Base-by-base conservation (phyloP, 2,329 filamentous ascomycete species). In the Pseudogymnoascus sp. region DNA sequence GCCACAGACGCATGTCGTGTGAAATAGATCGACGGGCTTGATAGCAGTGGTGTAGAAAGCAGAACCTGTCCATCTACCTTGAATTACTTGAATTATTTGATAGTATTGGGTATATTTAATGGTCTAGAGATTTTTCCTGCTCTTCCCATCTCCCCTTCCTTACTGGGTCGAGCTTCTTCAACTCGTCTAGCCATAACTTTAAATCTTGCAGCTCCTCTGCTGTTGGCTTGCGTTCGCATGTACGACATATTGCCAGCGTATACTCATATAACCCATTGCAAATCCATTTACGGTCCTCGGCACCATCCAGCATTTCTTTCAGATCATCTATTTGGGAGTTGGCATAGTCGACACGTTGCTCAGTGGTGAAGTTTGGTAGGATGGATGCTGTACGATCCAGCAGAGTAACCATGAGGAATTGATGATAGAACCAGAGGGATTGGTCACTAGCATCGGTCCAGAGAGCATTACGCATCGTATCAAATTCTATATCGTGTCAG, bases 351-450 rank as follows among this genome's bases (percentile, higher is more conserved):
- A 84, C 72, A 57, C 88, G 84, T 61, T 93, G 84, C 7, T 81
- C 75, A 5, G 77, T 71, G 1, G 80, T 80, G 31, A 96, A 75
- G 37, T 83, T 79, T 0, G 84, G 84, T 11, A 86, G 81, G 67
- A 96, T 88, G 8, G 82, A 82, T 17, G 80, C 76, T 11, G 72
- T 76, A 58, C 75, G 76, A 68, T 78, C 79, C 60, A 81, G 77
- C 68, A 89, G 77, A 70, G 86, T 88, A 63, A 85, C 82, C 76
- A 97, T 85, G 62, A 97, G 78, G 70, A 88, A 96, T 68, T 94
- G 89, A 73, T 97, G 92, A 71, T 99, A 97, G 74, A 95, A 96
- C 92, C 94, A 99, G 5, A 97, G 80, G 15, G 92, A 96, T 71
- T 97, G 93, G 71, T 97, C 93, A 67, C 92, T 37, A 90, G 90